Evolutionary conservation across 441 rosid genomes (phyloP).

Genomic region (Rhodomyrtus psidioides): DNA sequence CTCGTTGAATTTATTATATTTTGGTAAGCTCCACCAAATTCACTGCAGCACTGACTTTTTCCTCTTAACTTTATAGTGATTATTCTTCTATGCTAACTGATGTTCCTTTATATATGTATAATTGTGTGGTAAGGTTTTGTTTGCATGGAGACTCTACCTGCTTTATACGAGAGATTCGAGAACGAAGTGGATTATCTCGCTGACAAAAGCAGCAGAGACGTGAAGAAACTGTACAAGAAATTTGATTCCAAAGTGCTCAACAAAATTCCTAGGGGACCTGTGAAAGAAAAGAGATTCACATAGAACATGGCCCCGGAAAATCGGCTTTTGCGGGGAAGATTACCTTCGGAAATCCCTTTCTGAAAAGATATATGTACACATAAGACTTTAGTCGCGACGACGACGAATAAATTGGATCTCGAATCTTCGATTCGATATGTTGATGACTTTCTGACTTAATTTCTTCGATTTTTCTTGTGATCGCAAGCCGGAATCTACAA

Average conservation of each 20-base stretch:
- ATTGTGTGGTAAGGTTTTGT: conserved; percentile 26
- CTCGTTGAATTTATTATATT: conserved; percentile 30
- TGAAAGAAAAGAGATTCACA: conserved; percentile 1
- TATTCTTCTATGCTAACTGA: not conserved
- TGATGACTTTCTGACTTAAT: not conserved
- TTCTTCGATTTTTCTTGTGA: not conserved
- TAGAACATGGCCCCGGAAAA: not conserved
- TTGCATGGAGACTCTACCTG: conserved; percentile 34
- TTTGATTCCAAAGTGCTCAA: conserved; percentile 31
- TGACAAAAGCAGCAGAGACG: conserved; percentile 20
- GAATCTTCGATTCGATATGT: not conserved
- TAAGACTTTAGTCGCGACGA: not conserved
- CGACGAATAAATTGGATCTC: not conserved
- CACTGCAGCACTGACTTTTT: not conserved
- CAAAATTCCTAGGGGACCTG: conserved; percentile 37
- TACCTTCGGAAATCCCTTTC: fast-evolving
- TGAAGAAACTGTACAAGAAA: conserved; percentile 20
- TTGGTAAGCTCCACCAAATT: conserved; percentile 23
- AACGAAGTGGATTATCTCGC: conserved; percentile 29
- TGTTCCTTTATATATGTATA: not conserved
- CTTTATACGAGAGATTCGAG: conserved; percentile 33
- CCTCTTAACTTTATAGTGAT: not conserved
- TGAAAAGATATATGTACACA: not conserved
- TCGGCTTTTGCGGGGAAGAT: not conserved
- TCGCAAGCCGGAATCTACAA: not conserved